phyloP scores from a whole-genome alignment of 768 basidiomycete species.

The Nevesoporus exiguus region DNA sequence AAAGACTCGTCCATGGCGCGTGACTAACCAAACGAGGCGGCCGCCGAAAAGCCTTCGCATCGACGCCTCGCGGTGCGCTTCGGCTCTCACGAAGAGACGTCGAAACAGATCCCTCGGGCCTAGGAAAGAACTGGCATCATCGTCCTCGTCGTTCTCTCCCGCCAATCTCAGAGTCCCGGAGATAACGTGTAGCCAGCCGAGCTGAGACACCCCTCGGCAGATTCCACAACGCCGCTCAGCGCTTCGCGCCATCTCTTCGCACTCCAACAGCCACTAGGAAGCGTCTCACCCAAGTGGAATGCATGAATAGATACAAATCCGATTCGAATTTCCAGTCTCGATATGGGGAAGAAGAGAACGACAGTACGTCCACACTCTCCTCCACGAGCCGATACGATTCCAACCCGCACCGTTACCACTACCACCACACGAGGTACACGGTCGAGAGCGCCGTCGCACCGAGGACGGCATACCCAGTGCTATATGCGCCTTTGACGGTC shows the following conservation, averaged over 20 bases:
- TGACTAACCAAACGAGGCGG: no score
- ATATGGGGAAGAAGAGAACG: not conserved
- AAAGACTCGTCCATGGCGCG: no score
- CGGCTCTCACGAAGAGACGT: not conserved
- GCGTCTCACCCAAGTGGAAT: not conserved
- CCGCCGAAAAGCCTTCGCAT: no score
- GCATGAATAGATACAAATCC: not conserved
- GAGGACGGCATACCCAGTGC: constrained; percentile 79
- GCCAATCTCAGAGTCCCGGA: not conserved
- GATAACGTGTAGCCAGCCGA: no score
- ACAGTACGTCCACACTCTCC: not conserved
- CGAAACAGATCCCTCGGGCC: not conserved
- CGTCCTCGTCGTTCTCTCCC: not conserved
- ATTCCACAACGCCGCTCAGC: no score
- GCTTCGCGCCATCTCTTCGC: no score
- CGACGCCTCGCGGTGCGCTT: no score
- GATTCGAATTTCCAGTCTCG: not conserved
- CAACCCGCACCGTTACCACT: constrained; percentile 31
- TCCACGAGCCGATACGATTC: constrained; percentile 28
- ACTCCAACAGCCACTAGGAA: not conserved
- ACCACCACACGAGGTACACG: constrained; percentile 48
- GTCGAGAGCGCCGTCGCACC: constrained; percentile 76
- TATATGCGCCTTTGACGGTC: constrained; percentile 75
- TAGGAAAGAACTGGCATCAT: no score
- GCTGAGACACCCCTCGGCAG: no score